A percentile compares a stretch with the other conserved stretches of the same genome.
Conservation (phyloP, 768 basidiomycete genomes). For the Russula sp. region DNA sequence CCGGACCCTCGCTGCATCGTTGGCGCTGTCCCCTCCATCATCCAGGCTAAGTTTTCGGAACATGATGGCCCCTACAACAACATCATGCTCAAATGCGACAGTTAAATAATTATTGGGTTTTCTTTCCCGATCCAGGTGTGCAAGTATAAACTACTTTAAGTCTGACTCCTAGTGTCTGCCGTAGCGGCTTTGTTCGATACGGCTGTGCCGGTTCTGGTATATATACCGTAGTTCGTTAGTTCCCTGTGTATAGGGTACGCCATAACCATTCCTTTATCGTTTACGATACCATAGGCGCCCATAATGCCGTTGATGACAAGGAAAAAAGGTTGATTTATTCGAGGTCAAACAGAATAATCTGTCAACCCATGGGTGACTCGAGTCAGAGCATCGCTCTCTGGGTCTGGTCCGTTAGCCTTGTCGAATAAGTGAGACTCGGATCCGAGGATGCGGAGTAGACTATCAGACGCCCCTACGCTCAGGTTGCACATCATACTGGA, state of each 20-base stretch:
- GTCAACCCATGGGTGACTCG: no score
- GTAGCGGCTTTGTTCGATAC: background rate
- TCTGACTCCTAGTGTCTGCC: background rate
- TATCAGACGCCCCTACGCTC: no score
- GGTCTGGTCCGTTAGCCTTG: no score
- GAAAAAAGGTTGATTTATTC: background rate
- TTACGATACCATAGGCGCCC: background rate
- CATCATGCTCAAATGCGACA: background rate
- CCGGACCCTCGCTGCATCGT: background rate
- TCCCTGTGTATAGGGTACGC: background rate
- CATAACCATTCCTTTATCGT: background rate
- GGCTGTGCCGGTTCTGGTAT: background rate
- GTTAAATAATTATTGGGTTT: background rate
- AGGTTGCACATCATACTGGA: no score
- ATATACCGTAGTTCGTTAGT: background rate
- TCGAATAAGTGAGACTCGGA: no score
- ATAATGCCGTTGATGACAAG: no score
- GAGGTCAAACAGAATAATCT: no score
- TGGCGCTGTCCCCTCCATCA: background rate
- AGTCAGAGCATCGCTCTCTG: no score
- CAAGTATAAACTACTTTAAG: background rate
- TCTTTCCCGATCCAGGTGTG: background rate
- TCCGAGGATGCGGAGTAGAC: no score
- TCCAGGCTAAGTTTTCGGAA: background rate
- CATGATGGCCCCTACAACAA: slow-evolving; percentile 3